Evolutionary conservation across 345 rosid species (phyloP).

Genomic region (Ricinus communis): DNA sequence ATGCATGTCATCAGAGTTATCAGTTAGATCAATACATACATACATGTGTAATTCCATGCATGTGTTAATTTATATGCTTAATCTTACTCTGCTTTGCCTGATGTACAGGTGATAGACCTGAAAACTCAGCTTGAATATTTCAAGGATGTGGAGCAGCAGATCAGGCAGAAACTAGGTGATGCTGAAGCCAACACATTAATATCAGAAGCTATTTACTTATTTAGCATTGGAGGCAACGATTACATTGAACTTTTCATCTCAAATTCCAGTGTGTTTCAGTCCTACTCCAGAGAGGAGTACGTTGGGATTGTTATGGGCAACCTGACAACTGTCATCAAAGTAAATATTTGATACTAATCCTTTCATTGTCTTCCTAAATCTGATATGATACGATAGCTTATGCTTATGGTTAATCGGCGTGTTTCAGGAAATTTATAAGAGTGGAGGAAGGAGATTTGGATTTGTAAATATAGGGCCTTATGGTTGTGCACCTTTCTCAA

Average conservation of each 20-base stretch:
- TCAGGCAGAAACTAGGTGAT: constrained; percentile 14
- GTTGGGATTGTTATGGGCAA: constrained; percentile 32
- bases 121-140: constrained; percentile 26
- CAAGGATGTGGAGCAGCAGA: constrained; percentile 6
- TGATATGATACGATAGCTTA: too few species aligned
- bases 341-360: background rate
- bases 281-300: background rate
- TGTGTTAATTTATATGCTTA: too few species aligned
- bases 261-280: background rate
- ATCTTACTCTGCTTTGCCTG: too few species aligned
- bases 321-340: constrained; percentile 25
- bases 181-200: constrained; percentile 1
- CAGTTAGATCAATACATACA: too few species aligned
- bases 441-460: background rate
- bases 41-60: too few species aligned
- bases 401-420: too few species aligned
- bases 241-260: background rate
- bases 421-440: constrained; percentile 10
- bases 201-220: background rate
- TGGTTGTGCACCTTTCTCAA: background rate
- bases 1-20: too few species aligned
- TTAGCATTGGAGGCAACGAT: constrained; percentile 1
- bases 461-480: background rate
- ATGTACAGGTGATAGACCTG: constrained; percentile 32
- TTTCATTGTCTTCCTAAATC: too few species aligned